Conservation (phyloP, 192 early-diverging fungal species). For the Gryganskiella cystojenkinii region DNA sequence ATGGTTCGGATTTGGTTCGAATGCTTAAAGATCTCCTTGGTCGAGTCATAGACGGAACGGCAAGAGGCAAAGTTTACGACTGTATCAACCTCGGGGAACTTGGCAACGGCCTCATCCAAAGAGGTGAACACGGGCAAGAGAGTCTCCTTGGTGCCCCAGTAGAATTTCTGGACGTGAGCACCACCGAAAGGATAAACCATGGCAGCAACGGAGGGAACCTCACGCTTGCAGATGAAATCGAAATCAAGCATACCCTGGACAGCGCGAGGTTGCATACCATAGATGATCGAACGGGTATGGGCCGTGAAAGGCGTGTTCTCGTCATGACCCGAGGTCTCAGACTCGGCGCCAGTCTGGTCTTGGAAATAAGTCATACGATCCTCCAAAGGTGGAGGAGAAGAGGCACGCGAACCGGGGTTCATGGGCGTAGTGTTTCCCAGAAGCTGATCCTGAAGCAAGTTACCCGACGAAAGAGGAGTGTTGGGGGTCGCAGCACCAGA, state of each 20-base stretch:
- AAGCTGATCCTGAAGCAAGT: slow-evolving; percentile 68
- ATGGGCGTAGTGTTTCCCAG: slow-evolving; percentile 56
- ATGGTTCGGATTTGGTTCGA: slow-evolving; percentile 90
- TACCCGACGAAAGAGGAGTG: slow-evolving; percentile 63
- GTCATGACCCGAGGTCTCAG: slow-evolving; percentile 37
- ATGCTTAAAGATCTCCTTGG: slow-evolving; percentile 86
- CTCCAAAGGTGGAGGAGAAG: slow-evolving; percentile 59
- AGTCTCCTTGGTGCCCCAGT: slow-evolving; percentile 99
- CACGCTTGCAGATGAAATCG: slow-evolving; percentile 98
- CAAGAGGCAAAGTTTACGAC: slow-evolving; percentile 99
- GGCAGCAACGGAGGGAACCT: slow-evolving; percentile 91
- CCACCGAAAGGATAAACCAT: slow-evolving; percentile 99
- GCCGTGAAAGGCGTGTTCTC: slow-evolving; percentile 84
- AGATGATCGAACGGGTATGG: slow-evolving; percentile 91
- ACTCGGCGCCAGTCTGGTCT: slow-evolving; percentile 32
- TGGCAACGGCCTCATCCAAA: slow-evolving; percentile 82
- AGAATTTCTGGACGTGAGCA: slow-evolving; percentile 99
- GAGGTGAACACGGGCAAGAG: slow-evolving; percentile 94
- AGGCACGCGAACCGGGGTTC: slow-evolving; percentile 43
- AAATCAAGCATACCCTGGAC: slow-evolving; percentile 99
- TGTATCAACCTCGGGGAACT: slow-evolving; percentile 93
- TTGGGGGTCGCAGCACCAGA: slow-evolving; percentile 47
- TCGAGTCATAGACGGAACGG: slow-evolving; percentile 93
- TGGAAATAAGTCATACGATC: slow-evolving; percentile 62
- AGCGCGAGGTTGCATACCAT: slow-evolving; percentile 99